Conservation (phyloP, 176 grass and related monocot species). For the Avena sativa region DNA sequence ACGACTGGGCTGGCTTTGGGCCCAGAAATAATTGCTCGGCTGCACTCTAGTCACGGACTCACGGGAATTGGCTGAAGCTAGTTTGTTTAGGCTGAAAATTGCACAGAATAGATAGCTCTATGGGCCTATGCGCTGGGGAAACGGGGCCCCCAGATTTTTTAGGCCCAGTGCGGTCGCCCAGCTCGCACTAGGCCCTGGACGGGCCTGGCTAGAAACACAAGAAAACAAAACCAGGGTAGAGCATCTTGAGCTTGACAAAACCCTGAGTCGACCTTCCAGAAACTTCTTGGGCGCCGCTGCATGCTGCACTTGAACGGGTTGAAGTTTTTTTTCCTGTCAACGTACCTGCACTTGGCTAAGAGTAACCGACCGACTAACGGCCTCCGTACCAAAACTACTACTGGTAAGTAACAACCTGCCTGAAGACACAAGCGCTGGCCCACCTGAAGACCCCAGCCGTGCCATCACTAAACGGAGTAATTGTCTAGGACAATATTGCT, state of each 20-base stretch:
- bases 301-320: background rate
- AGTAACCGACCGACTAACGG: background rate
- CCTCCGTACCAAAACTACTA: background rate
- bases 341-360: background rate
- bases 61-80: too few species aligned
- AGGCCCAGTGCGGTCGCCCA: too few species aligned
- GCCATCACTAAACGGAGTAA: background rate
- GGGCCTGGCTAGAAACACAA: background rate
- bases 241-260: constrained; percentile 1
- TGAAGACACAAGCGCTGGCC: background rate
- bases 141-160: too few species aligned
- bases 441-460: background rate
- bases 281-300: background rate
- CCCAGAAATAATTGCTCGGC: too few species aligned
- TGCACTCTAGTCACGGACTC: too few species aligned
- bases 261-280: constrained; percentile 7
- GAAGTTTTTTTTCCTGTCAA: background rate
- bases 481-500: background rate
- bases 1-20: too few species aligned
- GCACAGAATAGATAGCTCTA: too few species aligned
- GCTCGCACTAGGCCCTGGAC: too few species aligned
- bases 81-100: too few species aligned
- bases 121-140: too few species aligned
- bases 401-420: background rate
- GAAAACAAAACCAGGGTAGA: background rate